These are phyloP conservation scores for Taiozyma sp. DNA, from an alignment of 1,139 yeast species.

Conservation along the genomic window DNA sequence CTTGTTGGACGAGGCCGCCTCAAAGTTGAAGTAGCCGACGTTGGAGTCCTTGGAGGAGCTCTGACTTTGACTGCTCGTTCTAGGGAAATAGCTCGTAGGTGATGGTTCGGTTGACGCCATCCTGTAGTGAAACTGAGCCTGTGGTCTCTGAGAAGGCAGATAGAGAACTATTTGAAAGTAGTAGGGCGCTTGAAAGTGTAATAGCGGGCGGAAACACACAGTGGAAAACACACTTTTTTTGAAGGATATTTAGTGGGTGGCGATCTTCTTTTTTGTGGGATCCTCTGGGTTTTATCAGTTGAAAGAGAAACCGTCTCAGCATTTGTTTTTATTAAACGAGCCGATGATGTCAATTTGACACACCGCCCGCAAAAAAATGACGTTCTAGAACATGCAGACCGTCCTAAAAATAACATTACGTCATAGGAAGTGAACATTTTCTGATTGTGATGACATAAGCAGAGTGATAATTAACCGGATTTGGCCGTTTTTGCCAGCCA, in stretches of 20 bases:
- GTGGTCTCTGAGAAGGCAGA: not conserved
- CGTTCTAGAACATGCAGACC: not conserved
- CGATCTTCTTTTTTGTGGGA: not conserved
- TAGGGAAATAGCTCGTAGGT: constrained; percentile 4
- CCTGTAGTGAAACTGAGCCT: not conserved
- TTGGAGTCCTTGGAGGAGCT: not conserved
- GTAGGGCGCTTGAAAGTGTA: no score
- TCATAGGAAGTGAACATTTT: not conserved
- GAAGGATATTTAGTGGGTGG: not conserved
- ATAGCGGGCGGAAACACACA: no score
- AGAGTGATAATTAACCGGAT: not conserved
- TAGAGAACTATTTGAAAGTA: no score
- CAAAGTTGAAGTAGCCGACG: constrained; percentile 11
- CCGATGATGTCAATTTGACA: not conserved
- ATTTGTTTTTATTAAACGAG: not conserved
- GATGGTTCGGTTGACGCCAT: constrained; percentile 12
- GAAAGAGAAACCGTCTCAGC: not conserved
- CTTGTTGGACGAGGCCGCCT: not conserved
- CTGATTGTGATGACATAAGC: not conserved
- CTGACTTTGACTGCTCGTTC: not conserved
- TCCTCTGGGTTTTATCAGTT: not conserved
- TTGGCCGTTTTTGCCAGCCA: not conserved
- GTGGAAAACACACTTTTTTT: not conserved
- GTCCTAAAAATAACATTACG: not conserved
- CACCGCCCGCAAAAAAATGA: not conserved